A percentile compares a stretch with the other conserved stretches of the same genome.
Conservation (phyloP, 2,329 filamentous ascomycete genomes). For the Neocatenulostroma microsporum region DNA sequence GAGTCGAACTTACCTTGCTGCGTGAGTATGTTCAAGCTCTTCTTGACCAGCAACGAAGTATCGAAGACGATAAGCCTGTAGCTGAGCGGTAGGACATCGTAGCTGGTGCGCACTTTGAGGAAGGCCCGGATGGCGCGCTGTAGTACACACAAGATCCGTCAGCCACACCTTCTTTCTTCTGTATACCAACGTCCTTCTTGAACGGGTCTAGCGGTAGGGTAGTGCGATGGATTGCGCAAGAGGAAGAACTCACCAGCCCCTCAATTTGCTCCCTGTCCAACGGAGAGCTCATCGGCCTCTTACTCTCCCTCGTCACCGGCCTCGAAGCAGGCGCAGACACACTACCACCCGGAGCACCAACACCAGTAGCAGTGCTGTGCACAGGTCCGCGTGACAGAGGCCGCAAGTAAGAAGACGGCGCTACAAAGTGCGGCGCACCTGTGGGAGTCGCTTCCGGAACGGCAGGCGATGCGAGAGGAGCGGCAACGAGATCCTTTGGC, state of each 20-base stretch:
- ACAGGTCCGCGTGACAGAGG: constrained; percentile 14
- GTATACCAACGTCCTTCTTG: not conserved
- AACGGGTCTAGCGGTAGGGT: not conserved
- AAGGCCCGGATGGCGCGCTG: constrained; percentile 91
- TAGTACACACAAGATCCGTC: constrained; percentile 10
- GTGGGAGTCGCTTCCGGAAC: constrained; percentile 4
- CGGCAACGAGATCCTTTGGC: not conserved
- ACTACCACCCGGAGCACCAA: not conserved
- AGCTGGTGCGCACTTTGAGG: constrained; percentile 90
- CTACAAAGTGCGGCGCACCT: constrained; percentile 27
- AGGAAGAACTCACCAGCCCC: constrained; percentile 56
- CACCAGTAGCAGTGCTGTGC: not conserved
- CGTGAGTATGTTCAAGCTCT: constrained; percentile 88
- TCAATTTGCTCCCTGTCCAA: constrained; percentile 71
- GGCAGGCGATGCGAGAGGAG: not conserved
- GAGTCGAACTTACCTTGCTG: too few species aligned
- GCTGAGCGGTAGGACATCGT: constrained; percentile 92
- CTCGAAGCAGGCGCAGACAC: too few species aligned
- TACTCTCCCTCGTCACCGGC: not conserved
- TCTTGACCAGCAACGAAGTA: constrained; percentile 89
- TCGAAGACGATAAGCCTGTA: constrained; percentile 95
- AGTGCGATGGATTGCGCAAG: too few species aligned
- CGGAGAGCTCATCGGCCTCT: constrained; percentile 41
- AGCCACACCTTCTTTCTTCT: constrained; percentile 5
- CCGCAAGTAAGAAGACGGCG: constrained; percentile 32